Percentiles rank a stretch among this genome's conserved stretches.
Conservation (phyloP, 163 green algal genomes). For the Prototheca wickerhamii region DNA sequence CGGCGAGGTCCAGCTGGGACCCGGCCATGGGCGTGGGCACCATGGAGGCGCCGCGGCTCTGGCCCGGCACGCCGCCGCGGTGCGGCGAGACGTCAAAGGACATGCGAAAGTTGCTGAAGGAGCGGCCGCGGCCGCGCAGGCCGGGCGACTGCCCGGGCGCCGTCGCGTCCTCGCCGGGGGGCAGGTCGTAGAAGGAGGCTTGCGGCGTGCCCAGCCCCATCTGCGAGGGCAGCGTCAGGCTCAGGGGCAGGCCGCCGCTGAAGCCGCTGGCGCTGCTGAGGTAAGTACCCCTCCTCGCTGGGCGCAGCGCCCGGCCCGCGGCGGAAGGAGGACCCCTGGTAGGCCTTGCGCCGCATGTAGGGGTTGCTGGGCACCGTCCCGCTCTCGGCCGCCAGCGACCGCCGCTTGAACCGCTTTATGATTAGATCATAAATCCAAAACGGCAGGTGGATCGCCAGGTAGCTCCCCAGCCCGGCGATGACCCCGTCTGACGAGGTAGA, state of each 20-base stretch:
- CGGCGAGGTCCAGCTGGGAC: not conserved
- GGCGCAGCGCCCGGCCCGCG: not conserved
- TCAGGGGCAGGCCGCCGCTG: not conserved
- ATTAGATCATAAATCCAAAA: slow-evolving; percentile 12
- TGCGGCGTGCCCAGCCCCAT: not conserved
- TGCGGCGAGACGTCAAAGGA: not conserved
- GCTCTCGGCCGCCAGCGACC: too few relatives aligned
- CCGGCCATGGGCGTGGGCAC: not conserved
- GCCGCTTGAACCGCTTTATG: not conserved
- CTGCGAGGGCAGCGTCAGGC: not conserved
- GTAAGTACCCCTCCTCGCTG: not conserved
- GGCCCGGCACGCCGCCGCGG: not conserved
- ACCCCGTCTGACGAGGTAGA: slow-evolving; percentile 35
- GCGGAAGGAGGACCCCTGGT: not conserved
- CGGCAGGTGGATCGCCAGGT: slow-evolving; percentile 42
- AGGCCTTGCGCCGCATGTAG: slow-evolving; percentile 7
- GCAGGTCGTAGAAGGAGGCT: not conserved
- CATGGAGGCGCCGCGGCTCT: not conserved
- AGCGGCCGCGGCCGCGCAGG: not conserved
- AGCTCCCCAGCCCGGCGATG: slow-evolving; percentile 53
- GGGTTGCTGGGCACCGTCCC: not conserved
- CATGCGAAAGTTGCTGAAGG: not conserved
- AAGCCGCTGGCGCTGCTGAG: not conserved
- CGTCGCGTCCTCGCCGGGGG: not conserved
- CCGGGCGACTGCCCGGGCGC: not conserved